Evolutionary conservation across 2,329 filamentous ascomycete genomes (phyloP), one percentile per base, ranked within the genome.

Genomic region (Acephala macrosclerotiorum): DNA sequence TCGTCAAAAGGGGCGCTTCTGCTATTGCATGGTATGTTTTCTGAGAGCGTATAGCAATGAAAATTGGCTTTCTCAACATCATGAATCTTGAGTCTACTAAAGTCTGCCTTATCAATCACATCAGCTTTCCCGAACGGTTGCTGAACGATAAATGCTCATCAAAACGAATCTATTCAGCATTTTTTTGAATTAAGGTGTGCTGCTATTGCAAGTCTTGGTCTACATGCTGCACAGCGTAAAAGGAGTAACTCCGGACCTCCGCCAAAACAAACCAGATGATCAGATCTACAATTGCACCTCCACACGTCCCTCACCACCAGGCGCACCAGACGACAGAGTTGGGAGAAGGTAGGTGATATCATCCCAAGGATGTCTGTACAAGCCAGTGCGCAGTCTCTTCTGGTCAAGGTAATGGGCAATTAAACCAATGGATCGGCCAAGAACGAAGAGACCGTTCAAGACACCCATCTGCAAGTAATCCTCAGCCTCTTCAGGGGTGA

Each of bases 341-440:
- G 94, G 94, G 74, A 97, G 90, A 75, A 97, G 88, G 84, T 97
- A 97, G 73, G 94, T 97, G 79, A 97, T 97, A 81, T 97, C 94
- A 80, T 97, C 96, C 96, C 96, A 98, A 79, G 96, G 96, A 89
- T 97, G 94, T 80, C 96, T 92, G 92, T 99, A 99, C 72, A 99
- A 89, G 80, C 96, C 96, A 77, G 96, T 99, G 77, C 95, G 92
- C 82, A 99, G 88, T 83, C 96, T 90, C 94, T 99, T 99, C 89
- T 99, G 96, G 85, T 99, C 96, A 76, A 99, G 90, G 88, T 95
- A 98, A 84, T 99, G 96, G 78, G 96, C 96, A 91, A 99, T 99
- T 74, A 99, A 87, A 92, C 96, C 96, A 78, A 99, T 99, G 81
- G 89, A 93, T 79, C 96, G 92, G 78, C 96, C 96, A 68, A 99